Conservation (phyloP, 73 alveolate genomes). For the Tetrahymena malaccensis region DNA sequence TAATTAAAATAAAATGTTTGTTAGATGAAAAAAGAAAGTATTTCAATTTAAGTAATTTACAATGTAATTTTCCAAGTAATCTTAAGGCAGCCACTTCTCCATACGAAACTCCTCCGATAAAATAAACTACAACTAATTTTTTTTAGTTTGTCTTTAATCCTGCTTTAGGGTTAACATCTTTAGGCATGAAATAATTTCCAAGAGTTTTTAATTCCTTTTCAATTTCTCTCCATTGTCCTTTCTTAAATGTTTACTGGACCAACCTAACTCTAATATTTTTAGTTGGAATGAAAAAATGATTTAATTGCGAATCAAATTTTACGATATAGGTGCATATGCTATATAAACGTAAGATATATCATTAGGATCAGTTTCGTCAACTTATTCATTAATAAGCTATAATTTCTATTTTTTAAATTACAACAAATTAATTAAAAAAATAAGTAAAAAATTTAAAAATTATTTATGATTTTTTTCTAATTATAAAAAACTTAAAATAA, state of each 20-base stretch:
- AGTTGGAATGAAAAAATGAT: no score
- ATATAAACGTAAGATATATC: neutral
- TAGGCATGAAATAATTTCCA: neutral
- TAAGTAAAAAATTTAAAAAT: no score
- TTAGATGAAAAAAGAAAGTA: no score
- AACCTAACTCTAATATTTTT: neutral
- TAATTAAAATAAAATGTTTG: no score
- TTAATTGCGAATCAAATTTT: no score
- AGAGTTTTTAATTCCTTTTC: neutral
- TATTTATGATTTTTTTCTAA: no score
- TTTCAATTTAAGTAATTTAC: neutral
- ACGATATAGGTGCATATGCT: neutral
- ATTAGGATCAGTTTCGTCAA: neutral
- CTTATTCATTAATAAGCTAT: neutral
- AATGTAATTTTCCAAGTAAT: neutral
- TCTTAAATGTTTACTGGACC: neutral
- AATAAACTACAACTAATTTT: neutral
- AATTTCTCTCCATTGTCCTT: neutral
- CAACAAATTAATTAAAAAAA: no score
- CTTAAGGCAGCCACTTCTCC: neutral
- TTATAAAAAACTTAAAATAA: no score
- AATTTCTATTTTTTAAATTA: neutral
- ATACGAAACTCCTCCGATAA: neutral
- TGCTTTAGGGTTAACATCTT: neutral
- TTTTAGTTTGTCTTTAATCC: neutral